Percentiles rank a stretch among this genome's conserved stretches.
Evolutionary conservation across 768 basidiomycete genomes (phyloP).

Genomic region (Tylopilus felleus): DNA sequence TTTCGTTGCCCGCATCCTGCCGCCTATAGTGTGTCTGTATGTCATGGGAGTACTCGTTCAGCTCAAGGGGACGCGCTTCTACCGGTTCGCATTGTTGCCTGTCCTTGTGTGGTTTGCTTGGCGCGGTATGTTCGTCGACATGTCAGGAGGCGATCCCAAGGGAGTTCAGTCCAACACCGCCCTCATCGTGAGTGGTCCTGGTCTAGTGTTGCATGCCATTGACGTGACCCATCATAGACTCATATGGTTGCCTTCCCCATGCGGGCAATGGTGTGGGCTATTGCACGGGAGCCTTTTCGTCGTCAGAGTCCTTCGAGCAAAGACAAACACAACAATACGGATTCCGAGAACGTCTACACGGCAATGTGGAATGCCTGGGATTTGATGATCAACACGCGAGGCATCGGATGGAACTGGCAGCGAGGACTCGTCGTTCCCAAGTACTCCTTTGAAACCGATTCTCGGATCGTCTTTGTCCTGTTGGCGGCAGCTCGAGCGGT

Average conservation of each 20-base stretch:
- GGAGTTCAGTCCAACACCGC: slow-evolving; percentile 10
- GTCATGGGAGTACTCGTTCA: slow-evolving; percentile 50
- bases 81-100: slow-evolving; percentile 50
- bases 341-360: slow-evolving; percentile 1
- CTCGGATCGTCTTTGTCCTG: slow-evolving; percentile 15
- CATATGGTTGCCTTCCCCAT: slow-evolving; percentile 12
- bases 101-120: slow-evolving; percentile 43
- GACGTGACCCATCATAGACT: slow-evolving; percentile 5
- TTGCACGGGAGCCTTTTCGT: slow-evolving; percentile 9
- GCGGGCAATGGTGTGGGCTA: slow-evolving; percentile 18
- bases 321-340: not conserved
- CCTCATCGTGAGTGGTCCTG: slow-evolving; percentile 16
- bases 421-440: slow-evolving; percentile 13
- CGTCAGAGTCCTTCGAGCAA: slow-evolving; percentile 2
- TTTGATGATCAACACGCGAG: slow-evolving; percentile 18
- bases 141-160: slow-evolving; percentile 19
- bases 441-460: slow-evolving; percentile 13
- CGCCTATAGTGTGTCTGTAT: slow-evolving; percentile 44
- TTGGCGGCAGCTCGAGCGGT: slow-evolving; percentile 6
- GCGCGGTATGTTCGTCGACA: slow-evolving; percentile 31
- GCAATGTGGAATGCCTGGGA: slow-evolving; percentile 28
- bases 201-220: not conserved
- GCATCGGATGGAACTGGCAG: slow-evolving; percentile 29
- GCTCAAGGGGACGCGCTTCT: slow-evolving; percentile 35
- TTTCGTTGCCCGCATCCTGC: slow-evolving; percentile 37